phyloP scores from a whole-genome alignment of 345 rosid species.

The Lepidium sativum region DNA sequence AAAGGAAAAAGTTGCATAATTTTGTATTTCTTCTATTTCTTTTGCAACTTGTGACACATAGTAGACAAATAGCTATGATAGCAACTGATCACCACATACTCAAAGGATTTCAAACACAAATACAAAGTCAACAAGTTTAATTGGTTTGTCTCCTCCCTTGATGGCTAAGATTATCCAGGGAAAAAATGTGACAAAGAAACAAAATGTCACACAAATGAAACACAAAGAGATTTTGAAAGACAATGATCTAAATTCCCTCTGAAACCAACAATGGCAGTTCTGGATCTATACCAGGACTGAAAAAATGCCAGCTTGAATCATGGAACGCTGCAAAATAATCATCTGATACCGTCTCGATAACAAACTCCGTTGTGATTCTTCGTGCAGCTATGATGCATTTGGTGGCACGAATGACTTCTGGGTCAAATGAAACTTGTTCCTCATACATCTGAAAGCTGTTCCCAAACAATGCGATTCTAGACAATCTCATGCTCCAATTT shows the following conservation, averaged over 20 bases:
- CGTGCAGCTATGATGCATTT: conserved; percentile 39
- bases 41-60: neutral
- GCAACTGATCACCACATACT: conserved; percentile 2
- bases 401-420: conserved; percentile 32
- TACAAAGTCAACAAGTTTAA: neutral
- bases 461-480: conserved; percentile 49
- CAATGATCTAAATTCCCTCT: neutral
- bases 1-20: neutral
- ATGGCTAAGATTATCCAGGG: neutral
- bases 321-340: conserved; percentile 76
- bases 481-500: conserved; percentile 56
- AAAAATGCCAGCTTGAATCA: conserved; percentile 95
- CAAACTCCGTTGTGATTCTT: conserved; percentile 40
- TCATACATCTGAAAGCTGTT: conserved; percentile 68
- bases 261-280: conserved; percentile 29
- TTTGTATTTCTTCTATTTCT: neutral
- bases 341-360: conserved; percentile 42
- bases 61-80: neutral
- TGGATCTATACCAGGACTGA: conserved; percentile 34
- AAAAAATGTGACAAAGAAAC: neutral
- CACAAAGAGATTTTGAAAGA: neutral
- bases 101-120: neutral
- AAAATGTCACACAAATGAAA: neutral
- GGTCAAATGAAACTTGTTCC: conserved; percentile 32
- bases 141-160: neutral